Conservation (phyloP, 2,329 filamentous ascomycete species). For the Beauveria medogensis region DNA sequence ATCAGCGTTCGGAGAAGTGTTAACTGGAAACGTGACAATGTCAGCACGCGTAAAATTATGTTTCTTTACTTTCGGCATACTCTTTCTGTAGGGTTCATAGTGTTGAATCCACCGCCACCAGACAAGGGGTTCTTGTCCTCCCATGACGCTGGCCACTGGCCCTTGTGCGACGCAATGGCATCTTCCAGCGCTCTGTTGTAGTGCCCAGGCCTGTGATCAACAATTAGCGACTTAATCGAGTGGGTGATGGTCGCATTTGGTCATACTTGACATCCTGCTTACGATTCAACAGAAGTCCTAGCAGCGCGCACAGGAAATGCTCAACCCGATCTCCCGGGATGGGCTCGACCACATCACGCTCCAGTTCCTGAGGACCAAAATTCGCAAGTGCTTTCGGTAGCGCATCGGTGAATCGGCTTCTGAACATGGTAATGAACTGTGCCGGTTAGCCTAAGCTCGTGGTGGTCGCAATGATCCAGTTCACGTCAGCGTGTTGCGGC, state of each 20-base stretch:
- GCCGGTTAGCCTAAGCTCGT: slow-evolving; percentile 23
- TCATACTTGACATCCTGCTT: slow-evolving; percentile 98
- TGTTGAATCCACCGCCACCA: slow-evolving; percentile 71
- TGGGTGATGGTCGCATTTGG: not conserved
- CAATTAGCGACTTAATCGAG: not conserved
- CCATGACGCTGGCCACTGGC: slow-evolving; percentile 85
- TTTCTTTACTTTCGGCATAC: slow-evolving; percentile 39
- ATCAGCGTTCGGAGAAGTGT: slow-evolving; percentile 74
- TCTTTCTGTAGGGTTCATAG: slow-evolving; percentile 72
- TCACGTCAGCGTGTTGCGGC: slow-evolving; percentile 27
- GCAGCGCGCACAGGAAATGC: slow-evolving; percentile 77
- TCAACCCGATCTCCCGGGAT: slow-evolving; percentile 79
- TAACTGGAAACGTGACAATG: slow-evolving; percentile 46
- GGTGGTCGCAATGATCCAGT: slow-evolving; percentile 16
- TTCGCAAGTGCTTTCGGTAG: slow-evolving; percentile 83
- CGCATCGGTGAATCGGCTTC: slow-evolving; percentile 81
- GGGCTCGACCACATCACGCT: slow-evolving; percentile 71
- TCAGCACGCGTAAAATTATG: slow-evolving; percentile 11
- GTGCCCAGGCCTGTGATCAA: slow-evolving; percentile 64
- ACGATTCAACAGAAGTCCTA: slow-evolving; percentile 84
- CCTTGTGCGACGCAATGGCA: slow-evolving; percentile 74
- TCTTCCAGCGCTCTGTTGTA: slow-evolving; percentile 92
- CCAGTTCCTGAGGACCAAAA: slow-evolving; percentile 91
- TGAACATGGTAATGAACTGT: slow-evolving; percentile 97
- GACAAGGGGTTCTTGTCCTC: slow-evolving; percentile 73